Evolutionary conservation across 1,284 basidiomycete species (phyloP).

Genomic region (Cryptococcus sp.): DNA sequence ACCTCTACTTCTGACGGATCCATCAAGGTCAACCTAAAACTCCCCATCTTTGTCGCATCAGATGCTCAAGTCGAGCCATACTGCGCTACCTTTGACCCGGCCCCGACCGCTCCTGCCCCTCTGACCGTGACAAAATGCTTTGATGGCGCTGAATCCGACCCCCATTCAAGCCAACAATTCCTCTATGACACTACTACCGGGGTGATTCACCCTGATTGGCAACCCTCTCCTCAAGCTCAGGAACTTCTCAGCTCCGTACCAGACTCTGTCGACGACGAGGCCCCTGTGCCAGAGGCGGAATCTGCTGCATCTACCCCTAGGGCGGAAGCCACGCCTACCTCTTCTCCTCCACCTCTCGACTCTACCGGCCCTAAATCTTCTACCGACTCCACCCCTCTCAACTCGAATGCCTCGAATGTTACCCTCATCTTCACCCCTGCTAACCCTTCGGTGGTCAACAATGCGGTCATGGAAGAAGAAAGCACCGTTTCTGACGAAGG

Average conservation of each 20-base stretch:
- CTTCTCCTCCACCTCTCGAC: conserved; percentile 44
- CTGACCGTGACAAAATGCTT: conserved; percentile 54
- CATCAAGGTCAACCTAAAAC: conserved; percentile 51
- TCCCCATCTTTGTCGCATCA: conserved; percentile 51
- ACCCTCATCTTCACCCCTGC: conserved; percentile 29
- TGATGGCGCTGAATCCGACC: conserved; percentile 13
- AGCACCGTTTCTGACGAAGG: not conserved
- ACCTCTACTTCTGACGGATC: conserved; percentile 13
- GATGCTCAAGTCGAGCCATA: conserved; percentile 48
- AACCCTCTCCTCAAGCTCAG: conserved; percentile 16
- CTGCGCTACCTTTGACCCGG: conserved; percentile 61
- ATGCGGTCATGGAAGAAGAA: not conserved
- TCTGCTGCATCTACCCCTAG: conserved; percentile 10
- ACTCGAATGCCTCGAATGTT: conserved; percentile 20
- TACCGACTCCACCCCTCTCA: conserved; percentile 15
- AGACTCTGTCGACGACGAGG: conserved; percentile 21
- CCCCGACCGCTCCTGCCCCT: conserved; percentile 52
- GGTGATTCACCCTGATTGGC: conserved; percentile 56
- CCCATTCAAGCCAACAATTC: conserved; percentile 58
- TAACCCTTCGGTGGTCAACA: conserved; percentile 9
- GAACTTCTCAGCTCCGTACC: conserved; percentile 13
- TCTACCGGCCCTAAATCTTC: conserved; percentile 13
- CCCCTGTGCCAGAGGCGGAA: conserved; percentile 44
- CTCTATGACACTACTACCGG: conserved; percentile 54
- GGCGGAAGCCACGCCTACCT: conserved; percentile 7